Conservation (phyloP, 768 basidiomycete species). For the Leucocoprinus leucothites region DNA sequence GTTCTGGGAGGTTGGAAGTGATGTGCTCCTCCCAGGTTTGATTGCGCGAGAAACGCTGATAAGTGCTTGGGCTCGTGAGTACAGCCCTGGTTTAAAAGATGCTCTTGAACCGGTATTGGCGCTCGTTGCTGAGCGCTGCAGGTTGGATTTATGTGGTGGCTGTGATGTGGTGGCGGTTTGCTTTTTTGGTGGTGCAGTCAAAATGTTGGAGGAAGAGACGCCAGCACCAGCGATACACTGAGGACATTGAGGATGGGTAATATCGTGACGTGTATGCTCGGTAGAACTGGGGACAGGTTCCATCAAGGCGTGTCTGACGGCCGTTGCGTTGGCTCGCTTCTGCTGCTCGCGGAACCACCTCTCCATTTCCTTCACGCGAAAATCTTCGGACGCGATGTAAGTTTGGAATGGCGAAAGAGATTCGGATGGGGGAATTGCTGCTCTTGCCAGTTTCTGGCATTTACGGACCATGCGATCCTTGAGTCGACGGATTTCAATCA, state of each 20-base stretch:
- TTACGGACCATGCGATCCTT: constrained; percentile 85
- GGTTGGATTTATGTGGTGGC: not conserved
- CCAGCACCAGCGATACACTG: constrained; percentile 1
- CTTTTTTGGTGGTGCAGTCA: not conserved
- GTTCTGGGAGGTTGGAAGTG: constrained; percentile 12
- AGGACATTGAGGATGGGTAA: not conserved
- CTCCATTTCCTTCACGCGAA: constrained; percentile 77
- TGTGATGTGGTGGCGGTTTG: not conserved
- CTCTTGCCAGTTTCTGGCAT: constrained; percentile 60
- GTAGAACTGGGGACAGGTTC: constrained; percentile 13
- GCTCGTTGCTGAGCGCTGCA: constrained; percentile 23
- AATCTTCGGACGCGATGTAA: constrained; percentile 66
- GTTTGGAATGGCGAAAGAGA: constrained; percentile 55
- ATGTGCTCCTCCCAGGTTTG: constrained; percentile 20
- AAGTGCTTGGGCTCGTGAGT: constrained; percentile 18
- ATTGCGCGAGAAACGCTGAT: constrained; percentile 20
- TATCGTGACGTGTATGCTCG: not conserved
- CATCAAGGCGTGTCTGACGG: constrained; percentile 23
- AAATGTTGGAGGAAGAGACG: not conserved
- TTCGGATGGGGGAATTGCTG: constrained; percentile 30
- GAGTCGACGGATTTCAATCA: constrained; percentile 71
- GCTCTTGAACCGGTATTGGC: constrained; percentile 18
- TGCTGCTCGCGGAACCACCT: constrained; percentile 67
- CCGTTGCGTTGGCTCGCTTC: constrained; percentile 30
- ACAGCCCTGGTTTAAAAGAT: constrained; percentile 15